Conservation (phyloP, 1,284 basidiomycete genomes). For the Anthracocystis panici-leucophaei region DNA sequence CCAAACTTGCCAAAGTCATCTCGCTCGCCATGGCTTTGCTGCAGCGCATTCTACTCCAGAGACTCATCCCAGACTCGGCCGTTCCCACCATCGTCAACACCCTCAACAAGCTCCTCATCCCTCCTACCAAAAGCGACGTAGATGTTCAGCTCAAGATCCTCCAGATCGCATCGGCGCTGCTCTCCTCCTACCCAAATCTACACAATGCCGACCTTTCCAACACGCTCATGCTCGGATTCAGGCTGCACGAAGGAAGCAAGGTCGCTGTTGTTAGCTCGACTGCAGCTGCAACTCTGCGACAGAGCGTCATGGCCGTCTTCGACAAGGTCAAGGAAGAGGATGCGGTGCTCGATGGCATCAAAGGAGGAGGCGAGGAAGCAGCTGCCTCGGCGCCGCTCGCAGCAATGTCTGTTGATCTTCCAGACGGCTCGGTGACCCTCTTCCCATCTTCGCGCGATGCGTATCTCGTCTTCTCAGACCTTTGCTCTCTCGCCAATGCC, state of each 20-base stretch:
- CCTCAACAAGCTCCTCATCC: constrained; percentile 57
- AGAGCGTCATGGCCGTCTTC: constrained; percentile 96
- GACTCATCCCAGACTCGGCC: constrained; percentile 73
- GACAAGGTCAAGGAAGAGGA: constrained; percentile 92
- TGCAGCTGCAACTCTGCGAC: constrained; percentile 93
- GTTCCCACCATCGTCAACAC: constrained; percentile 46
- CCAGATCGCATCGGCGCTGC: constrained; percentile 63
- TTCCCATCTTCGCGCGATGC: constrained; percentile 87
- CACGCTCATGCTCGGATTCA: constrained; percentile 90
- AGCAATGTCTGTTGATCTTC: constrained; percentile 59
- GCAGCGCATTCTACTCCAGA: constrained; percentile 87
- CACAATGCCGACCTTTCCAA: constrained; percentile 58
- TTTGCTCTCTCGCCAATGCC: constrained; percentile 66
- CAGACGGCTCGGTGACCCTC: constrained; percentile 71
- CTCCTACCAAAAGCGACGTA: constrained; percentile 57
- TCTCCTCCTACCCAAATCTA: constrained; percentile 58
- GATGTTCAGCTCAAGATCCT: constrained; percentile 68
- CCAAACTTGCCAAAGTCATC: constrained; percentile 92
- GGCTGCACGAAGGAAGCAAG: constrained; percentile 86
- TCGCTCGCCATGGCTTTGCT: constrained; percentile 90
- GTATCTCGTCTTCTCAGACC: constrained; percentile 75
- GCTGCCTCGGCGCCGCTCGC: constrained; percentile 64
- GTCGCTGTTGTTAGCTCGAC: constrained; percentile 97
- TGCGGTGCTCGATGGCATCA: constrained; percentile 60
- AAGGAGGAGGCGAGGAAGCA: constrained; percentile 62